Percentiles rank a stretch among this genome's conserved stretches.
These are phyloP conservation scores for Geotrichum klebahnii DNA, from an alignment of 1,139 yeast genomes.

Conservation along the genomic window DNA sequence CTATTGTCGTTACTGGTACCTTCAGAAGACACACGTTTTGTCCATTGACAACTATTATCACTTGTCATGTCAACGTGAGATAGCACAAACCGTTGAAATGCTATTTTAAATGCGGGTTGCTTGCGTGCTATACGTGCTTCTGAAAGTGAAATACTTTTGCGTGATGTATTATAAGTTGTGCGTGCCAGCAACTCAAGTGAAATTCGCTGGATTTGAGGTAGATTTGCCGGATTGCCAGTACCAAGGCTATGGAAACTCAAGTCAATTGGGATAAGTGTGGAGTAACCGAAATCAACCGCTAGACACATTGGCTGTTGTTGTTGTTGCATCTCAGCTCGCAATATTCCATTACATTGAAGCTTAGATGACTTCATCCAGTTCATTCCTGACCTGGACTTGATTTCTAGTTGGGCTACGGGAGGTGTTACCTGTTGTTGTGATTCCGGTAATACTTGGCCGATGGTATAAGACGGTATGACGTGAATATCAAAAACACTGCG, in stretches of 20 bases:
- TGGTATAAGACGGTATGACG: constrained; percentile 15
- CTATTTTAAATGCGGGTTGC: neutral
- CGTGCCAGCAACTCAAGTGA: constrained; percentile 2
- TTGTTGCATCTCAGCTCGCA: too few relatives aligned
- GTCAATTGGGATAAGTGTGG: constrained; percentile 4
- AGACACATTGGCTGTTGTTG: neutral
- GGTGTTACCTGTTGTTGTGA: too few relatives aligned
- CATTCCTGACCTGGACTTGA: too few relatives aligned
- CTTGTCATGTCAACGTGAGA: neutral
- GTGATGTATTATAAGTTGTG: constrained; percentile 2
- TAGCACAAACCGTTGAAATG: neutral
- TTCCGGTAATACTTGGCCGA: too few relatives aligned
- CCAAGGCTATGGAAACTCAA: neutral
- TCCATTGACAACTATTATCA: neutral
- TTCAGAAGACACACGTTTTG: too few relatives aligned
- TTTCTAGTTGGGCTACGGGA: too few relatives aligned
- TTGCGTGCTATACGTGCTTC: neutral
- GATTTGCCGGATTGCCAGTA: neutral
- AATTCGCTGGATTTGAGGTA: neutral
- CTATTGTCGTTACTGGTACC: neutral
- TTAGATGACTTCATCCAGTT: too few relatives aligned
- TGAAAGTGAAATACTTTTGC: neutral
- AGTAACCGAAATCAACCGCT: neutral
- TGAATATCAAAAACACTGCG: neutral
- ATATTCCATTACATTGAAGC: too few relatives aligned